Evolutionary conservation across 139 green algal species (phyloP).

Genomic region (Bryopsis sp.): DNA sequence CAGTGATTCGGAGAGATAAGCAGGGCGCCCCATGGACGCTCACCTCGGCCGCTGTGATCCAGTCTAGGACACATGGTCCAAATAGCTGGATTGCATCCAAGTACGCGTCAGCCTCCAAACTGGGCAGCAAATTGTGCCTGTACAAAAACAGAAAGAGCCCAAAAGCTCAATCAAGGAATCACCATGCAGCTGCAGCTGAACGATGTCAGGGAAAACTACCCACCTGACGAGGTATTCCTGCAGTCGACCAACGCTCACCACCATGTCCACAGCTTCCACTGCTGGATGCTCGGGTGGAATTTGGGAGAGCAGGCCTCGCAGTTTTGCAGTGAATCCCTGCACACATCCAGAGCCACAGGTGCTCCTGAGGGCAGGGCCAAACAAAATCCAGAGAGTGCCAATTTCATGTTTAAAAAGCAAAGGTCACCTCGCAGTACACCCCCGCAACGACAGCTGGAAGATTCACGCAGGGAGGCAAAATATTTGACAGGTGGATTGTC

Average conservation of each 20-base stretch:
- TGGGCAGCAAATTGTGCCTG: not conserved
- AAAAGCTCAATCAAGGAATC: too few species aligned
- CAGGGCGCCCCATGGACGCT: too few species aligned
- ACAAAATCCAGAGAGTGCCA: too few species aligned
- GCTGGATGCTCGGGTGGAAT: not conserved
- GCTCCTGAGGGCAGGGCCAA: too few species aligned
- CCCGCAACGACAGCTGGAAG: not conserved
- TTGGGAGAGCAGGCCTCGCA: not conserved
- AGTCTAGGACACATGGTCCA: not conserved
- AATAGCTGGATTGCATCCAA: conserved; percentile 3
- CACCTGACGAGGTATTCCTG: conserved; percentile 7
- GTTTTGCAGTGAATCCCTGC: not conserved
- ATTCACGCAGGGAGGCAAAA: not conserved
- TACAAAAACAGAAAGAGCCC: too few species aligned
- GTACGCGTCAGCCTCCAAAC: not conserved
- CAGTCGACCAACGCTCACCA: not conserved
- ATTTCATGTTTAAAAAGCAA: too few species aligned
- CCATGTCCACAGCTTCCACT: not conserved
- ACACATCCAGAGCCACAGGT: too few species aligned
- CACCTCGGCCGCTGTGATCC: not conserved
- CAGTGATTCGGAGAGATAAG: too few species aligned
- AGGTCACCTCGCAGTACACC: not conserved
- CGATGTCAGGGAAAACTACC: too few species aligned
- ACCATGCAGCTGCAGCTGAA: too few species aligned
- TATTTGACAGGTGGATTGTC: not conserved